Evolutionary conservation across 202 grass and related monocot species (phyloP).

Genomic region (Alloteropsis angusta): DNA sequence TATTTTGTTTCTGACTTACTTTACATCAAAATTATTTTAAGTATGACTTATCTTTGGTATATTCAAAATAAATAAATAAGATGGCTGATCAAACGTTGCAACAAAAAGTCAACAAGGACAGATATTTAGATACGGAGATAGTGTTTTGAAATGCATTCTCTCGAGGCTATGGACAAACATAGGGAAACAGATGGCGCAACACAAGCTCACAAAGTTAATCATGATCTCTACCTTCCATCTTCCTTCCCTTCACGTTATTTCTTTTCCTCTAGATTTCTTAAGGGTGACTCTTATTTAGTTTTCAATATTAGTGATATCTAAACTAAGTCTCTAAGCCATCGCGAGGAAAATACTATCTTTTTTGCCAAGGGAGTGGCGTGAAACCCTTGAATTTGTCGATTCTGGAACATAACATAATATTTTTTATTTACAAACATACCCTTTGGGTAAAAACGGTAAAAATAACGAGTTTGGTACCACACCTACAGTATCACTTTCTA

Average conservation of each 20-base stretch:
- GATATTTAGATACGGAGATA: no score
- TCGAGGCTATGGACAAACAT: background rate
- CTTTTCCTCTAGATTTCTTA: background rate
- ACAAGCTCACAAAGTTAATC: background rate
- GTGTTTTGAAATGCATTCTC: background rate
- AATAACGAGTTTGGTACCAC: background rate
- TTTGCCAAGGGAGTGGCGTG: no score
- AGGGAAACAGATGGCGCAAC: background rate
- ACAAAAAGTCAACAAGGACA: no score
- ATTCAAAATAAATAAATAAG: no score
- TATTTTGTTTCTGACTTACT: no score
- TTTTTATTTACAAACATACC: background rate
- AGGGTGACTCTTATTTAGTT: background rate
- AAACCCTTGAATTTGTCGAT: background rate
- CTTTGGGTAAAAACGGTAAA: background rate
- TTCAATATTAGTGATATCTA: background rate
- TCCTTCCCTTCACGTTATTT: background rate
- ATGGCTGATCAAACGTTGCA: no score
- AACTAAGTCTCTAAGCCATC: background rate
- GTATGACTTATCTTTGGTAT: no score
- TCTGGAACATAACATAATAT: background rate
- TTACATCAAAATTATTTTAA: no score
- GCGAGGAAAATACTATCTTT: no score
- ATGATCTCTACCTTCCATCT: background rate
- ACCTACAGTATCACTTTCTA: background rate